A percentile compares a stretch with the other conserved stretches of the same genome.
phyloP scores from a whole-genome alignment of 345 rosid species.

The Salix brachista region DNA sequence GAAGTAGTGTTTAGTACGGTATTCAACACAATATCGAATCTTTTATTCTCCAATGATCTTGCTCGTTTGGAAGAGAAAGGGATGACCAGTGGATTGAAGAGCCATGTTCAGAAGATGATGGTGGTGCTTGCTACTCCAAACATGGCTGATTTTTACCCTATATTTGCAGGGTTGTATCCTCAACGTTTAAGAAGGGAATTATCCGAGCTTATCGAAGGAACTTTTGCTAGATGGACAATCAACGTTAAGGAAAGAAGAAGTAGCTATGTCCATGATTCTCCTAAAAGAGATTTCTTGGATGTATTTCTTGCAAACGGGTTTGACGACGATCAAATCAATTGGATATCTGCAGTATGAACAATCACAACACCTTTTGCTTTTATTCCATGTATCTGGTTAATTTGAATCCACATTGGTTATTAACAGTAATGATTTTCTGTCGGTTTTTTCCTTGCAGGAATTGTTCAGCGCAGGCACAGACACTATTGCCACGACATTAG shows the following conservation, averaged over 20 bases:
- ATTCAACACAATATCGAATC: slow-evolving; percentile 5
- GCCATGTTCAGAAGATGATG: not conserved
- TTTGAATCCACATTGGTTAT: no score
- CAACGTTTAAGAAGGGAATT: not conserved
- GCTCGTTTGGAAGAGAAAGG: not conserved
- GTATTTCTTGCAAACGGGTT: not conserved
- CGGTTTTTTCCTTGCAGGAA: not conserved
- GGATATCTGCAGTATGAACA: no score
- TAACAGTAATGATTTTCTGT: no score
- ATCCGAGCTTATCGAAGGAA: not conserved
- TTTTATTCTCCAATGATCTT: slow-evolving; percentile 5
- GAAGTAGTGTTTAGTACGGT: slow-evolving; percentile 14
- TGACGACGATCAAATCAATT: no score
- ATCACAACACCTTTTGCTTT: no score
- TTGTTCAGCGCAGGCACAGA: not conserved
- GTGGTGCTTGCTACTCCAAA: not conserved
- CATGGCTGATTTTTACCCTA: slow-evolving; percentile 7
- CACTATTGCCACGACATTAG: not conserved
- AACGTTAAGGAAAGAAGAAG: slow-evolving; percentile 18
- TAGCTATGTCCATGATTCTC: no score
- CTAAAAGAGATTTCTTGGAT: slow-evolving; percentile 18
- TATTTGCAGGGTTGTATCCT: slow-evolving; percentile 10
- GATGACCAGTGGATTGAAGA: not conserved
- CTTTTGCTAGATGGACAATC: slow-evolving; percentile 3
- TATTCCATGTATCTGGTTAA: no score